Evolutionary conservation across 306 rosid species (phyloP).

Genomic region (Quercus agrifolia): DNA sequence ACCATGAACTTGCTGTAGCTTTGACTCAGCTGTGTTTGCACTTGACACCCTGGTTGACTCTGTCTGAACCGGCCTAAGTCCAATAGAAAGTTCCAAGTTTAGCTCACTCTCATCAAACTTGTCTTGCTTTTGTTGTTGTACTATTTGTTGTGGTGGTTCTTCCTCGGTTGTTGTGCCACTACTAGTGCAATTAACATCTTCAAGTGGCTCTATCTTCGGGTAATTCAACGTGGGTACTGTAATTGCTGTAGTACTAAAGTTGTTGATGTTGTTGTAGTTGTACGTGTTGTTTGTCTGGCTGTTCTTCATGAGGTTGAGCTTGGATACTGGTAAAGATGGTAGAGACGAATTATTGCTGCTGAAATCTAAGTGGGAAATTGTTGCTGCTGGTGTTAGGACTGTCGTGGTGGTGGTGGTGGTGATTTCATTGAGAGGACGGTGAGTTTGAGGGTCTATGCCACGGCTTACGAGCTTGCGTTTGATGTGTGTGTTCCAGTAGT

Average conservation of each 20-base stretch:
- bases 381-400: not conserved
- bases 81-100: slow-evolving; percentile 62
- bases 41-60: slow-evolving; percentile 25
- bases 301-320: slow-evolving; percentile 15
- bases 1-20: not conserved
- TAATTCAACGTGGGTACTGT: not conserved
- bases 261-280: not conserved
- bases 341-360: slow-evolving; percentile 26
- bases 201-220: slow-evolving; percentile 11
- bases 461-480: slow-evolving; percentile 61
- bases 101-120: slow-evolving; percentile 9
- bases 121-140: not conserved
- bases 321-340: slow-evolving; percentile 13
- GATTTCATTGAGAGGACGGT: slow-evolving; percentile 48
- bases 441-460: slow-evolving; percentile 66
- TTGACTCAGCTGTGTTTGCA: slow-evolving; percentile 49
- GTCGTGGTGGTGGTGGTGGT: not conserved
- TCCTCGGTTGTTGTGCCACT: slow-evolving; percentile 58
- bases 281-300: not conserved
- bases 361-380: slow-evolving; percentile 22
- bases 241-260: not conserved
- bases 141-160: slow-evolving; percentile 16
- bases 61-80: slow-evolving; percentile 44
- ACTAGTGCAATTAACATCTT: slow-evolving; percentile 37
- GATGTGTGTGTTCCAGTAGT: slow-evolving; percentile 77